Base-by-base conservation (phyloP, 176 grass and related monocot species). In the Tillandsia fasciculata region DNA sequence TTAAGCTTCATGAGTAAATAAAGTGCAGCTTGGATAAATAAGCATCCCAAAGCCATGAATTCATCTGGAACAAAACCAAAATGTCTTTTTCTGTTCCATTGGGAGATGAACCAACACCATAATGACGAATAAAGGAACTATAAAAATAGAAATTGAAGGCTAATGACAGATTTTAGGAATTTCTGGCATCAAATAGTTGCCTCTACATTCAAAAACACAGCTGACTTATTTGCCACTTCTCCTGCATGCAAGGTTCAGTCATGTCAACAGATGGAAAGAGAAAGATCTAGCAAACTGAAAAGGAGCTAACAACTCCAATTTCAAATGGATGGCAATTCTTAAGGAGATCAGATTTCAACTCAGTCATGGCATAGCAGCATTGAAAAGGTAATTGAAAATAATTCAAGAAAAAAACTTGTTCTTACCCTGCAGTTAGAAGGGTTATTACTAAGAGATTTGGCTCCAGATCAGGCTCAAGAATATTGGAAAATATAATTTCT, bases 341-440 rank as follows among this genome's bases (percentile, higher is more conserved):
- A 70, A 8, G n/a, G 22, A 71, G 6, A 72, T 28, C 9, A 57
- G 4, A 9, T 56, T 33, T 57, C 29, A 72, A 72, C 23, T 26
- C 53, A 26, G 2, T 69, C 12, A 18, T 59, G 54, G 20, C 20
- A 59, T 58, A 59, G 2, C 20, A 42, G 33, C 33, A 42, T 42
- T 42, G 33, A 42, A 42, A 42, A 42, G 33, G 3, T 42, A 7
- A 42, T 42, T 42, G 33, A 42, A 42, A 42, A 42, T 42, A 42
- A 42, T 59, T 59, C 54, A 59, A 59, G 11, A 20, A 1, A 59
- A 59, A 20, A 5, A 17, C 20, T 80, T 12, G 61, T 58, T 72
- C 86, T 90, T 92, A 97, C 93, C 89, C 77, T 52, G 85, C 73
- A 83, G 82, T 81, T 29, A 97, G 72, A 70, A 92, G 81, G 67